Evolutionary conservation across 495 filamentous ascomycete species (phyloP), one percentile per base, ranked within the genome.

Genomic region (Aspergillus bridgeri): DNA sequence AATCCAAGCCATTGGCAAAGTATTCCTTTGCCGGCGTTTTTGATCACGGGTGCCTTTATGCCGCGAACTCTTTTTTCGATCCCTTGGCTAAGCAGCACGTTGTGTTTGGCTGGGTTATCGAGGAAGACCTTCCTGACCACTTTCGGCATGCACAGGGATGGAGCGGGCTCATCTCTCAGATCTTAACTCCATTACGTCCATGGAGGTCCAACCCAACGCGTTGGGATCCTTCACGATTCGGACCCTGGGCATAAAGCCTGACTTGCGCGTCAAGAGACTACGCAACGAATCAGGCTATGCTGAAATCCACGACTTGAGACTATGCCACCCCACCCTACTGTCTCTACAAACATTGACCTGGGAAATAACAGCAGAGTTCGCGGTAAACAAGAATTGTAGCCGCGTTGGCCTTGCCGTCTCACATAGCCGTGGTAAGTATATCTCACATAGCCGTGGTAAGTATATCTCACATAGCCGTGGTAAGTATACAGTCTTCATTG

Each of bases 31-130:
- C 47, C 20, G 72, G 72, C 11, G 56, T 65, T 8, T 72, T 71
- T 44, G 72, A 75, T 52, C 70, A 70, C 18, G 72, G 70, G 17
- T 70, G 67, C 23, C 62, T 66, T 5, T 73, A 75, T 29, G 72
- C 70, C 19, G 68, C 68, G 20, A 73, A 71, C 49, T 70, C 69
- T 1, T 73, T 74, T 47, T 73, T 62, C 53, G 72, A 75, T 48
- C 59, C 59, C 0, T 42, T 65, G 29, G 62, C 69, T 0, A 61
- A 60, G 0, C 64, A 58, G 42, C 63, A 60, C 1, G 65, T 75
- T 22, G 67, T 71, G 2, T 73, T 56, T 42, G 69, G 70, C 19
- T 73, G 69, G 70, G 61, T 75, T 49, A 71, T 64, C 0, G 70
- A 75, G 45, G 72, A 75, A 42, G 70, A 73, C 58, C 48, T 75